Evolutionary conservation across 2,329 filamentous ascomycete genomes (phyloP), one percentile per base, ranked within the genome.

Genomic region (Fusarium agapanthi): DNA sequence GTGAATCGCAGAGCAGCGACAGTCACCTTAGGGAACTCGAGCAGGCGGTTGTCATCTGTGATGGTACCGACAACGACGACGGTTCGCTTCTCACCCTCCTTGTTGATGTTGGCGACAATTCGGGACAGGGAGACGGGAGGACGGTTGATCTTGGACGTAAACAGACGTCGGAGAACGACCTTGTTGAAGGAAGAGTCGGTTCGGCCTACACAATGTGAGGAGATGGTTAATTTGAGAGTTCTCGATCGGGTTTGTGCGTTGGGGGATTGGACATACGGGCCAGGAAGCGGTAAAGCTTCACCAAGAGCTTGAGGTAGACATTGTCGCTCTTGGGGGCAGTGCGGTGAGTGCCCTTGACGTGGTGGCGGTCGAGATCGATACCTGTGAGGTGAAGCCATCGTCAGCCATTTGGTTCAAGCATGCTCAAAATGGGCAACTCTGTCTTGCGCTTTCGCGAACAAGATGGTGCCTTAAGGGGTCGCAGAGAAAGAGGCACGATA

Each of bases 111-210:
- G 83, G 87, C 85, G 76, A 88, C 92, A 82, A 98, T 94, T 85
- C 95, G 93, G 78, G 95, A 98, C 81, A 99, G 89, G 71, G 95
- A 98, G 82, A 99, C 92, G 76, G 96, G 95, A 72, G 94, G 94
- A 80, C 95, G 93, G 93, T 98, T 98, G 88, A 97, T 97, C 87
- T 95, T 94, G 85, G 95, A 97, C 94, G 96, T 97, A 84, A 97
- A 97, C 73, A 99, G 93, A 82, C 96, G 94, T 85, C 95, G 95
- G 81, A 99, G 93, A 83, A 99, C 91, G 81, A 96, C 93, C 90
- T 97, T 97, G 93, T 99, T 99, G 93, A 99, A 99, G 88, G 90
- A 90, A 77, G 94, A 90, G 86, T 98, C 96, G 84, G 96, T 99
- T 84, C 96, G 95, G 87, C 95, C 94, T 97, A 61, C 10, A 41